Base-by-base conservation (phyloP, 805 yeast genomes). In the Millerozyma acaciae region DNA sequence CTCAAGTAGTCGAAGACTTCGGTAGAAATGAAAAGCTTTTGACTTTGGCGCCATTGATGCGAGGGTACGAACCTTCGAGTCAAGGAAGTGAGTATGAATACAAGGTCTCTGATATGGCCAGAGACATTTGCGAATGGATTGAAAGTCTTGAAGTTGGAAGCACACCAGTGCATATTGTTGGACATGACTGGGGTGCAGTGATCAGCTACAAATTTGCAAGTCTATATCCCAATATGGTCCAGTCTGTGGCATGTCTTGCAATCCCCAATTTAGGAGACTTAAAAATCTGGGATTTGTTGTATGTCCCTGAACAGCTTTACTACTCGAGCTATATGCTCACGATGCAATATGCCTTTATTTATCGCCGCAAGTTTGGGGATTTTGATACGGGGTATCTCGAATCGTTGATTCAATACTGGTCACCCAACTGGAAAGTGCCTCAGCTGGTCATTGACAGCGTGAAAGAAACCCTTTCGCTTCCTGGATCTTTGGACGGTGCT, bases 151-250 rank as follows among this genome's bases (percentile, higher is more conserved):
- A 37, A 13, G 51, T 53, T 17, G 32, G 33, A 14, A 28, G 30
- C 8, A 38, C 47, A 12, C 61, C 65, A 3, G 59, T 64, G 8
- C 68, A 64, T 40, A 35, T 65, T 22, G 53, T 65, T 10, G 70
- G 70, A 16, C 71, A 65, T 42, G 71, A 65, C 43, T 65, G 71
- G 71, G 71, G 71, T 14, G 69, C 71, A 7, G 43, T 62, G 13
- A 53, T 56, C 18, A 42, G 63, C 5, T 62, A 51, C 44, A 60
- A 60, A 37, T 45, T 64, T 3, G 62, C 68, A 3, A 41, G 50
- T 14, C 31, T 51, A 28, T 63, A 53, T 31, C 70, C 70, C 1
- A 60, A 60, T 4, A 30, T 50, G 26, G 40, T 65, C 13, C 43
- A 60, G 2, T 55, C 65, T 9, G 44, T 54, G 34, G 60, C 51